Evolutionary conservation across 106 monocot species (phyloP).

Genomic region (Gastrodia elata): DNA sequence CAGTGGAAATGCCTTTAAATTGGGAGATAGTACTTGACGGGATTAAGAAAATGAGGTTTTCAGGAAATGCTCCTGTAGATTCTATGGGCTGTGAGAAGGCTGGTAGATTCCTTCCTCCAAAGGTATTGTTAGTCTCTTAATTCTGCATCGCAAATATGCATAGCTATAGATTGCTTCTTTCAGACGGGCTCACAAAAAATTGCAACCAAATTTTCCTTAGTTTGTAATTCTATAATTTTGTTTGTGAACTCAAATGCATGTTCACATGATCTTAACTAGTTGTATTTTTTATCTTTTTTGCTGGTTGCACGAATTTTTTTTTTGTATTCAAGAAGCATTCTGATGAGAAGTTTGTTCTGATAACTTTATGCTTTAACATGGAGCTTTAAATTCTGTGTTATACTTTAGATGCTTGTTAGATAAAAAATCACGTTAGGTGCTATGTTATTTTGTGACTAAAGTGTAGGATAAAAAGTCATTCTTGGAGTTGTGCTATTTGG

Average conservation of each 20-base stretch:
- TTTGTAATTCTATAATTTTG: background rate
- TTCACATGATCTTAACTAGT: background rate
- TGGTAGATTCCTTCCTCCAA: conserved; percentile 64
- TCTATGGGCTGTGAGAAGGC: conserved; percentile 96
- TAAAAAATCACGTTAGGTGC: background rate
- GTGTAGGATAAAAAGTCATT: background rate
- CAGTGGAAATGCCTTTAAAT: conserved; percentile 43
- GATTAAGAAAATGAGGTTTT: conserved; percentile 70
- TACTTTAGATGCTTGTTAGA: background rate
- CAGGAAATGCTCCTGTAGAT: conserved; percentile 91
- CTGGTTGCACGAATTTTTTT: background rate
- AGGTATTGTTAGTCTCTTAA: conserved; percentile 35
- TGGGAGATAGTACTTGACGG: conserved; percentile 80
- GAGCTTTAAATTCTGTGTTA: background rate
- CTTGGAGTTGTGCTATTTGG: background rate
- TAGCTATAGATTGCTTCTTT: background rate
- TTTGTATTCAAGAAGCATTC: background rate
- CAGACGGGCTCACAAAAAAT: background rate
- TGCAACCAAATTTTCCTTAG: background rate
- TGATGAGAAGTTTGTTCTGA: background rate
- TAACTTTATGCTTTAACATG: background rate
- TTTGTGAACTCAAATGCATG: background rate
- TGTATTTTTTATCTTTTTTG: background rate
- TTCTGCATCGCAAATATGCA: background rate
- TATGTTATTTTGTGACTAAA: background rate